A percentile compares a stretch with the other conserved stretches of the same genome.
These are phyloP conservation scores for Fusarium poae DNA, from an alignment of 2,329 filamentous ascomycete genomes.

Conservation along the genomic window DNA sequence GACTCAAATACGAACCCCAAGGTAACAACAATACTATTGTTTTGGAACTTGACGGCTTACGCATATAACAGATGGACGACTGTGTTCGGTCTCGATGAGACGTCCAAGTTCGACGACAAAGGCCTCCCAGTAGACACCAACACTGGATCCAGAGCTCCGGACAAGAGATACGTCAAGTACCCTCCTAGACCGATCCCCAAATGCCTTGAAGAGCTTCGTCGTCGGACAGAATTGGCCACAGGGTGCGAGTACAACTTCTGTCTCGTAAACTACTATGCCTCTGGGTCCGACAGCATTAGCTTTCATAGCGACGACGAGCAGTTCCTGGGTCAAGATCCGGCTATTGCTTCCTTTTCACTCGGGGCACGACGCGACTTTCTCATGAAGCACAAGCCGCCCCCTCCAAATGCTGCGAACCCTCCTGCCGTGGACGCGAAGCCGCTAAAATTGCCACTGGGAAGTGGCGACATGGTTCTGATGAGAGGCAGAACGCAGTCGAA, in stretches of 20 bases:
- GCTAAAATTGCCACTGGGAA: conserved; percentile 67
- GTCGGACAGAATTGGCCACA: conserved; percentile 74
- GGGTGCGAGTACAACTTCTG: conserved; percentile 81
- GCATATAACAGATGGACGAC: conserved; percentile 60
- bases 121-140: conserved; percentile 61
- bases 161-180: conserved; percentile 68
- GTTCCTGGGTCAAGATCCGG: conserved; percentile 77
- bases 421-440: conserved; percentile 52
- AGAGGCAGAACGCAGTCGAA: conserved; percentile 78
- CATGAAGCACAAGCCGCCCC: conserved; percentile 79
- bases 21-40: conserved; percentile 51
- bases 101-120: conserved; percentile 67
- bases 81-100: conserved; percentile 71
- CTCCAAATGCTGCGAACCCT: conserved; percentile 52
- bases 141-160: conserved; percentile 56
- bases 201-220: conserved; percentile 74
- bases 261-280: conserved; percentile 86
- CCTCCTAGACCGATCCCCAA: conserved; percentile 77
- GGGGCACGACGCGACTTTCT: conserved; percentile 81
- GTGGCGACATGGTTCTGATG: conserved; percentile 86
- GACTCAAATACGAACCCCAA: conserved; percentile 70
- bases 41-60: conserved; percentile 7
- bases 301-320: conserved; percentile 86
- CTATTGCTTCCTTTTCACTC: conserved; percentile 80
- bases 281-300: conserved; percentile 79